Evolutionary conservation across 352 stramenopile species (phyloP).

Genomic region (Globisporangium barbulae): DNA sequence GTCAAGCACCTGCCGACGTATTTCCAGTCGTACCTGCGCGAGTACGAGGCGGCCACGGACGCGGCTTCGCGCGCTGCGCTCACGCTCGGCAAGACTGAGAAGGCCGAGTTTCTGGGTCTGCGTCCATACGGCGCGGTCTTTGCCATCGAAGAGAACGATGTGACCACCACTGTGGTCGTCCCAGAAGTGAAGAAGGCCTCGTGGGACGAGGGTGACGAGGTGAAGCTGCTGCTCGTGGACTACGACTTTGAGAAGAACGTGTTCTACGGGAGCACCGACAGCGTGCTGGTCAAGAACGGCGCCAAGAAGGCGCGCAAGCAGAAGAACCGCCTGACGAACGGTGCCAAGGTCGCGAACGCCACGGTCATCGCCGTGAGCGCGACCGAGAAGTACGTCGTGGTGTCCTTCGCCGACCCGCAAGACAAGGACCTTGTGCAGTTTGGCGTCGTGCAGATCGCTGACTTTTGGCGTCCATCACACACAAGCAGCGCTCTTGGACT

Average conservation of each 20-base stretch:
- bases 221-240: conserved; percentile 80
- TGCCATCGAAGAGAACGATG: conserved; percentile 59
- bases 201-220: conserved; percentile 56
- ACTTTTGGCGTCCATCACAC: conserved; percentile 76
- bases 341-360: conserved; percentile 38
- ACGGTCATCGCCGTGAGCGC: conserved; percentile 51
- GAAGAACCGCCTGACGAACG: conserved; percentile 40
- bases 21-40: conserved; percentile 55
- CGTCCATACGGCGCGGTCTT: conserved; percentile 87
- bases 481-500: conserved; percentile 50
- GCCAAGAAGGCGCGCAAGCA: conserved; percentile 73
- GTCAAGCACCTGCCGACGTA: conserved; percentile 41
- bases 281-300: conserved; percentile 48
- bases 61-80: conserved; percentile 22
- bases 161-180: conserved; percentile 70
- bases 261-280: conserved; percentile 56
- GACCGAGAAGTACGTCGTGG: conserved; percentile 62
- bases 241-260: conserved; percentile 87
- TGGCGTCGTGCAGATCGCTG: conserved; percentile 63
- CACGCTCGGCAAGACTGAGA: conserved; percentile 67
- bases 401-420: conserved; percentile 51
- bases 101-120: conserved; percentile 79
- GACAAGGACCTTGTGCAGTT: conserved; percentile 28
- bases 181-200: conserved; percentile 29
- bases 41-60: conserved; percentile 19